Percentiles rank a stretch among this genome's conserved stretches.
Evolutionary conservation across 495 filamentous ascomycete species (phyloP).

Genomic region (Rostrohypoxylon terebratum): DNA sequence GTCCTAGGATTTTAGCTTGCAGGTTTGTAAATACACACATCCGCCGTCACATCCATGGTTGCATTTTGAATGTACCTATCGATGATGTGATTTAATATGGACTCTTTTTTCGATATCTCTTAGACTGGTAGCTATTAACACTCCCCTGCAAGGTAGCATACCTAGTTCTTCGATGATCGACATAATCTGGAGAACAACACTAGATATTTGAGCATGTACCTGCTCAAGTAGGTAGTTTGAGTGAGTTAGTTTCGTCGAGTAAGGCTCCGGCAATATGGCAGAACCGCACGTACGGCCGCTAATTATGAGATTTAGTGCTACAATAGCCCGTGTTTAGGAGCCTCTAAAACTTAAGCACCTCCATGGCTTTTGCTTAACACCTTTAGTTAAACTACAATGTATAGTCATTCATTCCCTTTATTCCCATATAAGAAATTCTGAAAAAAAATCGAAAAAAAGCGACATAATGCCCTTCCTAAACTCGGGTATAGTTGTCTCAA

Average conservation of each 20-base stretch:
- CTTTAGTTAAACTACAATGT: too few species aligned
- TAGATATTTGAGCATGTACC: background rate
- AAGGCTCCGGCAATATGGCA: background rate
- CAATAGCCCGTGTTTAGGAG: too few species aligned
- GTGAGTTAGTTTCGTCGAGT: background rate
- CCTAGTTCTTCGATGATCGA: background rate
- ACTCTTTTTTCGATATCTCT: background rate
- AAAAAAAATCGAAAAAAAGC: too few species aligned
- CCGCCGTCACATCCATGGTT: background rate
- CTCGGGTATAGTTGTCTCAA: background rate
- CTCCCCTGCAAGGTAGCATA: background rate
- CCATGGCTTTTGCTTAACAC: too few species aligned
- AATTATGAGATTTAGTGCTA: too few species aligned
- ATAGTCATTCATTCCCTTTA: too few species aligned
- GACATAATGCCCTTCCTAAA: too few species aligned
- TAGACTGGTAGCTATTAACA: background rate
- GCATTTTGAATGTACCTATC: background rate
- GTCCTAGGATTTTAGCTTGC: slow-evolving; percentile 4
- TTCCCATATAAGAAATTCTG: too few species aligned
- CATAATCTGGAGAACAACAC: slow-evolving; percentile 2
- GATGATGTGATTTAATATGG: slow-evolving; percentile 6
- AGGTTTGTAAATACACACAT: background rate
- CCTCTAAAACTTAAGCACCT: too few species aligned
- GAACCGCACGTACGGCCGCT: background rate
- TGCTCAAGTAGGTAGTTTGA: background rate